A percentile compares a stretch with the other conserved stretches of the same genome.
Evolutionary conservation across 768 basidiomycete genomes (phyloP).

Genomic region (Piloderma croceum): DNA sequence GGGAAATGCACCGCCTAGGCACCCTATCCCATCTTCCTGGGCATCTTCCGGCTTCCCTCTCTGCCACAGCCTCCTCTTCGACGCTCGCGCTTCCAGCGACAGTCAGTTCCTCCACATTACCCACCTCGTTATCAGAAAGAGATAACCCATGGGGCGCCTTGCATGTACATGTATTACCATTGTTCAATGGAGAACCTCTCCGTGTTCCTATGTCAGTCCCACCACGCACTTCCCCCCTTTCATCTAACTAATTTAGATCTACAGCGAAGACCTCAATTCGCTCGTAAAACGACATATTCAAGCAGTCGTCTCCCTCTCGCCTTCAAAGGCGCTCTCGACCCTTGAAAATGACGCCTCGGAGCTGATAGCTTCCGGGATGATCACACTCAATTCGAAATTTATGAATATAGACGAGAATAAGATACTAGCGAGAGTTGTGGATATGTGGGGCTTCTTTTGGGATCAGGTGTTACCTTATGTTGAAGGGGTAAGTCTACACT

Average conservation of each 20-base stretch:
- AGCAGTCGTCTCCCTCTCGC: constrained; percentile 63
- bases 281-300: constrained; percentile 78
- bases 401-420: constrained; percentile 71
- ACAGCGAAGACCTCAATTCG: constrained; percentile 81
- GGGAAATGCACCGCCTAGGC: constrained; percentile 82
- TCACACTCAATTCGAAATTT: constrained; percentile 84
- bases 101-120: constrained; percentile 29
- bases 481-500: constrained; percentile 62
- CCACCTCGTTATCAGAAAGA: constrained; percentile 37
- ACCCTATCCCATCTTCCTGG: constrained; percentile 50
- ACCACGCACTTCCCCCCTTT: background rate
- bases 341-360: constrained; percentile 79
- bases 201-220: constrained; percentile 70
- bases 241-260: constrained; percentile 5
- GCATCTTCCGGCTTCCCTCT: constrained; percentile 43
- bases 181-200: constrained; percentile 89
- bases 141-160: constrained; percentile 79
- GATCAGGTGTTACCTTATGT: constrained; percentile 81
- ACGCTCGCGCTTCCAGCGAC: constrained; percentile 37
- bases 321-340: constrained; percentile 65
- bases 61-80: constrained; percentile 40
- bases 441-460: constrained; percentile 94
- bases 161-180: constrained; percentile 81
- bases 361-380: constrained; percentile 83
- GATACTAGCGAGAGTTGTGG: constrained; percentile 71